A percentile compares a stretch with the other conserved stretches of the same genome.
Conservation (phyloP, 257 asterid genomes). For the Scutellaria baicalensis region DNA sequence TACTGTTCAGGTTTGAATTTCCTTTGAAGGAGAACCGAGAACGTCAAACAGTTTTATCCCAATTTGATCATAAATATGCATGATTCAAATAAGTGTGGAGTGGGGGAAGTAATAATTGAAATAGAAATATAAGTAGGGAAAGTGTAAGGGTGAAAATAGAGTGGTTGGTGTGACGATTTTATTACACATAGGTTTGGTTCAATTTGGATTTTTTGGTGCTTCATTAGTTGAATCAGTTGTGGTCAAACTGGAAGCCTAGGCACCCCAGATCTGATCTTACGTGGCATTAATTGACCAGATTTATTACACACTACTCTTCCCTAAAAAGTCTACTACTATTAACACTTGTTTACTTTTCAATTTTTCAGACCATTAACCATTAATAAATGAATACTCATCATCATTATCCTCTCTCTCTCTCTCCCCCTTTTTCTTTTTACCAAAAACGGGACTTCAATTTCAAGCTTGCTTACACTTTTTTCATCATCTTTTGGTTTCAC, state of each 20-base stretch:
- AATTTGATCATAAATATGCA: too few species aligned
- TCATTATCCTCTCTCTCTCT: not conserved
- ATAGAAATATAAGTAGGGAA: not conserved
- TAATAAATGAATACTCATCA: not conserved
- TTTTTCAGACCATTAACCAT: not conserved
- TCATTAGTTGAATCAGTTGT: not conserved
- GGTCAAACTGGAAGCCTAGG: conserved; percentile 13
- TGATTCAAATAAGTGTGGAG: not conserved
- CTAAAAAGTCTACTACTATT: not conserved
- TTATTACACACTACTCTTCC: not conserved
- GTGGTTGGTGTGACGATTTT: conserved; percentile 15
- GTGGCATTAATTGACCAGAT: not conserved
- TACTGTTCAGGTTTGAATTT: too few species aligned
- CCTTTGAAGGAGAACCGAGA: too few species aligned
- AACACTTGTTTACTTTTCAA: not conserved
- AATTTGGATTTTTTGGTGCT: too few species aligned
- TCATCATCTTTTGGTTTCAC: not conserved
- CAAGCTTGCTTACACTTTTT: conserved; percentile 8
- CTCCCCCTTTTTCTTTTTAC: too few species aligned
- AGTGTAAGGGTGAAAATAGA: conserved; percentile 12
- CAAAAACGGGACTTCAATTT: not conserved
- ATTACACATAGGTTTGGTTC: not conserved
- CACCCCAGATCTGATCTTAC: not conserved
- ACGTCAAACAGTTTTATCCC: too few species aligned
- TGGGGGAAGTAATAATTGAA: not conserved